Evolutionary conservation across 2,329 filamentous ascomycete genomes (phyloP).

Genomic region (Emergomyces africanus): DNA sequence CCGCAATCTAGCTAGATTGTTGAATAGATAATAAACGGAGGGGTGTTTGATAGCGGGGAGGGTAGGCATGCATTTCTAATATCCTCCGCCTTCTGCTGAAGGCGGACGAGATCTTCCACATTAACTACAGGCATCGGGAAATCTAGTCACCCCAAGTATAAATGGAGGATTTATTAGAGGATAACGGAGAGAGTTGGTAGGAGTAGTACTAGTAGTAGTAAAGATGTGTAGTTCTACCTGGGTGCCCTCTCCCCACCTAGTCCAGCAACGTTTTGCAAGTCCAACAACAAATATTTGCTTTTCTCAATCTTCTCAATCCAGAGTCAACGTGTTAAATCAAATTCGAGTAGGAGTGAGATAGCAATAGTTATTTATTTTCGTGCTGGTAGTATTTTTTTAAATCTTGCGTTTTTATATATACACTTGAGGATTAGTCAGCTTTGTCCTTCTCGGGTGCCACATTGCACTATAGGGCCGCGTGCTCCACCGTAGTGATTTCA

Average conservation of each 20-base stretch:
- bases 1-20: neutral
- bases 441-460: neutral
- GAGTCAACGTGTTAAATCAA: neutral
- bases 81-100: conserved; percentile 77
- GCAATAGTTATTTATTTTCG: neutral
- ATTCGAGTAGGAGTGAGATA: neutral
- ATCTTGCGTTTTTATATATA: neutral
- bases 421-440: neutral
- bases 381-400: neutral
- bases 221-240: neutral
- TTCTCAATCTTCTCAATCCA: neutral
- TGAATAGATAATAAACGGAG: neutral
- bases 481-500: neutral
- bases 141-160: conserved; percentile 4
- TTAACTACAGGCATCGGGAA: conserved; percentile 77
- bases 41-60: conserved; percentile 1
- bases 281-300: neutral
- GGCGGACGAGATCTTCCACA: conserved; percentile 75
- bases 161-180: neutral
- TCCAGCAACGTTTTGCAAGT: neutral
- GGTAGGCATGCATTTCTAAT: conserved; percentile 69
- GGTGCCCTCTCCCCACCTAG: neutral
- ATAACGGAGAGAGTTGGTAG: neutral
- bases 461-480: neutral
- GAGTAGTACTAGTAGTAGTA: neutral